A percentile compares a stretch with the other conserved stretches of the same genome.
Evolutionary conservation across 345 rosid species (phyloP).

Genomic region (Brassica nigra): DNA sequence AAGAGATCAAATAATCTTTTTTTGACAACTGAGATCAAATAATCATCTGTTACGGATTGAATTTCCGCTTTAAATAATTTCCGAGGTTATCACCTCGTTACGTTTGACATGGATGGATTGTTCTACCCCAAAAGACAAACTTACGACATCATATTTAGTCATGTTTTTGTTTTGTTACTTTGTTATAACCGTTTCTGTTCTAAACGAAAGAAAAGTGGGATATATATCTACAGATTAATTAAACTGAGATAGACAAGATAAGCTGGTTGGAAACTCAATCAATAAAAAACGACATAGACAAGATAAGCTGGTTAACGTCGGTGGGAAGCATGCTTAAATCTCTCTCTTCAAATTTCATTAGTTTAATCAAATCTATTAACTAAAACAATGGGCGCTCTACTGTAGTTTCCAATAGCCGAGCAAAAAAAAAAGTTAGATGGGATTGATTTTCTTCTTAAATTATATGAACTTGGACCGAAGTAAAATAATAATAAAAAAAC

Average conservation of each 20-base stretch:
- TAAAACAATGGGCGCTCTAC: slow-evolving; percentile 29
- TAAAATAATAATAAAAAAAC: not conserved
- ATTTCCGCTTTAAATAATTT: not conserved
- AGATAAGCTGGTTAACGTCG: slow-evolving; percentile 11
- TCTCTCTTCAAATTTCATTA: not conserved
- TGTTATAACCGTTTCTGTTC: not conserved
- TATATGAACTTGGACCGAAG: slow-evolving; percentile 19
- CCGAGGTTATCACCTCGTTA: slow-evolving; percentile 1
- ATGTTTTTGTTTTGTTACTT: not conserved
- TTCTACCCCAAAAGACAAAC: slow-evolving; percentile 11
- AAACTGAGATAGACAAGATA: slow-evolving; percentile 5
- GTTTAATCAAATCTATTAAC: slow-evolving; percentile 10
- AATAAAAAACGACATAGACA: not conserved
- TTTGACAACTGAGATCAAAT: not conserved
- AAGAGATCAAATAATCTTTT: too few relatives aligned
- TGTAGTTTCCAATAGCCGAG: not conserved
- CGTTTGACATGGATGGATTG: not conserved
- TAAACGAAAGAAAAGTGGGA: not conserved
- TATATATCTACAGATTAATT: not conserved
- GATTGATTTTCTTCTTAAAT: not conserved
- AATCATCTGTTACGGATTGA: not conserved
- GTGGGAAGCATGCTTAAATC: not conserved
- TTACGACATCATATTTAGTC: not conserved
- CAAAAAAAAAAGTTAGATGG: not conserved
- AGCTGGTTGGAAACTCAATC: slow-evolving; percentile 1